phyloP scores from a whole-genome alignment of 768 basidiomycete genomes.

The Suillus decipiens region DNA sequence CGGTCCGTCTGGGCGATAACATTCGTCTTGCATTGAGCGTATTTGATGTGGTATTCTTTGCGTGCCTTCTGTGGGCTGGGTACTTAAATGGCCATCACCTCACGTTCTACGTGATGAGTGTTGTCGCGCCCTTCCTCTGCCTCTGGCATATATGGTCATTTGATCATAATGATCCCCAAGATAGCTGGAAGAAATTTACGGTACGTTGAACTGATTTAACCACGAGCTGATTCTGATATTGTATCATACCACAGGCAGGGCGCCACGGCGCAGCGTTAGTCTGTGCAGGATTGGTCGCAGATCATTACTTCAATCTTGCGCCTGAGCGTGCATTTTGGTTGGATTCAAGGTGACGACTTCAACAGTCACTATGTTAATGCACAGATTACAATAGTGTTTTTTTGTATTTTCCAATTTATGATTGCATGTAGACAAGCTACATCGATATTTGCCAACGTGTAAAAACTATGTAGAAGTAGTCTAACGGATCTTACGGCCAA shows the following conservation, averaged over 20 bases:
- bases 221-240: not conserved
- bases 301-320: not conserved
- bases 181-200: constrained; percentile 1
- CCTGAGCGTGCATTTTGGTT: not conserved
- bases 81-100: constrained; percentile 50
- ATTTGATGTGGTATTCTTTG: constrained; percentile 55
- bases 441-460: no score
- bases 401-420: no score
- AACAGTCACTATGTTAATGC: no score
- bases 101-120: constrained; percentile 7
- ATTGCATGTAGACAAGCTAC: no score
- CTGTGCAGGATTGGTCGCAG: constrained; percentile 1
- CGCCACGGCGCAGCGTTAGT: not conserved
- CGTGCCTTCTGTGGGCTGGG: constrained; percentile 53
- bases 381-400: no score
- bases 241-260: not conserved
- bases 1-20: constrained; percentile 65
- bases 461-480: no score
- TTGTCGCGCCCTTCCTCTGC: not conserved
- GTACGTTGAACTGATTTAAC: not conserved
- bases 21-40: constrained; percentile 56
- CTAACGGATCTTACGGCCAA: no score
- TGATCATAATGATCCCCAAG: not conserved
- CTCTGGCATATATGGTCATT: constrained; percentile 4
- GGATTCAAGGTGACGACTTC: not conserved